These are phyloP conservation scores for Monosporozyma aquatica DNA, from an alignment of 805 yeast species.

Conservation along the genomic window DNA sequence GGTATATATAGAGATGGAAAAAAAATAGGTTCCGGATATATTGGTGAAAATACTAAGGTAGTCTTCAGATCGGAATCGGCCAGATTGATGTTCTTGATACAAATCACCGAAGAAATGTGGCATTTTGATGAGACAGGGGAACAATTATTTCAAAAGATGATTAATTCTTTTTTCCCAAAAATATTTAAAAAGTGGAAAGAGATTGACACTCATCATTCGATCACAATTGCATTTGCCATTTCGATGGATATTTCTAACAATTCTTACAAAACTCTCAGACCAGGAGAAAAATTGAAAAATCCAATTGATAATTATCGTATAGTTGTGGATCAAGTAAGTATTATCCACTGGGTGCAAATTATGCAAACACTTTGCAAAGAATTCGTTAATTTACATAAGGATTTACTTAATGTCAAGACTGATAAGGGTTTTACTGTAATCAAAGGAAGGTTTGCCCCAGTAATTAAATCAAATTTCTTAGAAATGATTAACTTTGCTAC, in stretches of 20 bases:
- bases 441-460: conserved; percentile 64
- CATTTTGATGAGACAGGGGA: conserved; percentile 96
- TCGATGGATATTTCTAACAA: conserved; percentile 50
- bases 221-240: conserved; percentile 79
- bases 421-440: conserved; percentile 32
- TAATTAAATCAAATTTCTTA: conserved; percentile 79
- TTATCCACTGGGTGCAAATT: conserved; percentile 81
- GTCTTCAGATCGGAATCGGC: conserved; percentile 91
- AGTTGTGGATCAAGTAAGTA: conserved; percentile 89
- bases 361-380: conserved; percentile 82
- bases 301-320: conserved; percentile 80
- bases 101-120: conserved; percentile 94
- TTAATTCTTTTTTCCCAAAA: conserved; percentile 85
- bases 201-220: conserved; percentile 79
- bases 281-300: conserved; percentile 62
- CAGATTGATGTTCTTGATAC: conserved; percentile 70
- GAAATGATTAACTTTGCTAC: conserved; percentile 84
- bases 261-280: conserved; percentile 49
- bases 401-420: conserved; percentile 44
- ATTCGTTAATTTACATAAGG: conserved; percentile 72
- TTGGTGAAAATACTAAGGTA: conserved; percentile 65
- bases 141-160: conserved; percentile 82
- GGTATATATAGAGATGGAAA: conserved; percentile 57
- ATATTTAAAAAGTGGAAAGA: conserved; percentile 83
- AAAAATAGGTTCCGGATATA: conserved; percentile 63